Base-by-base conservation (phyloP, 768 basidiomycete species). In the Calvatia gigantea region DNA sequence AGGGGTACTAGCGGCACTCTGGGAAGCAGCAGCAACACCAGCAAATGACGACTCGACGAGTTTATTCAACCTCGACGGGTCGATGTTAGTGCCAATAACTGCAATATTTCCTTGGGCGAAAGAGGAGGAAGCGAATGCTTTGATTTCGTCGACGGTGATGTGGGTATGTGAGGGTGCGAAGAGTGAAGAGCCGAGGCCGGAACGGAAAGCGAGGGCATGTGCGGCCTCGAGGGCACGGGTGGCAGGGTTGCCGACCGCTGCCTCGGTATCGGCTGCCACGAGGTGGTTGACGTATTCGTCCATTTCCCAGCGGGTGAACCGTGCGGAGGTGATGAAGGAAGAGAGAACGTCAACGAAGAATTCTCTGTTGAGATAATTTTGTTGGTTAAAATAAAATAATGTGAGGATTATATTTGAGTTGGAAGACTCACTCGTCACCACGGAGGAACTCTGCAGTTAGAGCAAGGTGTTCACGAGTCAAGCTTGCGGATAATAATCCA, bases 361-460 rank as follows among this genome's bases (percentile, higher is more conserved):
- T 33, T 79, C 74, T 70, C 94, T 97, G 69, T 23, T 17, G 41
- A 27, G 58, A 17, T 37, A 43, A 42, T 42, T 11, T 25, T 11
- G 35, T 37, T 23, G 19, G 41, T 47, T n/a, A 61, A 19, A 32
- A 39, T 37, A 32, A n/a, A 33, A 19, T 19, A 21, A 32, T 49
- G n/a, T 17, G 39, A 17, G 51, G 19, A 21, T 31, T 7, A 21
- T 7, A 4, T 31, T 48, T 25, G 42, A 48, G 48, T 21, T 42
- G 19, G 15, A 55, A 32, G 9, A 90, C 94, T 75, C 70, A 98
- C 96, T 97, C 95, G 70, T 99, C 94, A 44, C 92, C 94, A 56
- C 87, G 84, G 63, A 98, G 74, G 75, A 97, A 99, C 71, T 98
- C 95, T 50, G 96, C 94, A 21, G 92, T 95, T 68, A 98, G 74